Conservation (phyloP, 2,329 filamentous ascomycete species). For the Cladosporium sp. region DNA sequence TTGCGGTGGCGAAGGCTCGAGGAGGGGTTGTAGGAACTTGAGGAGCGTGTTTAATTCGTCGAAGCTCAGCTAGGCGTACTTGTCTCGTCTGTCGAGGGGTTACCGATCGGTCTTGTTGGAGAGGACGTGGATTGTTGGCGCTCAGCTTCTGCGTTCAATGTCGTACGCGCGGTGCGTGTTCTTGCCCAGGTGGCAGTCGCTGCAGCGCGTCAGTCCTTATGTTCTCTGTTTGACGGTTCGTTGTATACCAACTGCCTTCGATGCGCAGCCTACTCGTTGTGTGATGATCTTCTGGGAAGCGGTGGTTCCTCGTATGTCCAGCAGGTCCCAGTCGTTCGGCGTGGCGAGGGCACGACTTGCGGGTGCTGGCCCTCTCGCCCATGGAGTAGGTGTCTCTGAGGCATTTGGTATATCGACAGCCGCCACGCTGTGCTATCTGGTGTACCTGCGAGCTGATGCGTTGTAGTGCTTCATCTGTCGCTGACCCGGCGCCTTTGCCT, state of each 20-base stretch:
- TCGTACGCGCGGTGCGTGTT: not conserved
- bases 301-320: not conserved
- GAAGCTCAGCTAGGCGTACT: not conserved
- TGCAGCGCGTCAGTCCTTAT: not conserved
- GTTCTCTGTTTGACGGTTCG: not conserved
- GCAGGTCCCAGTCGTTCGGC: no score
- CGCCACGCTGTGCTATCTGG: not conserved
- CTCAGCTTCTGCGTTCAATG: not conserved
- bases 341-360: not conserved
- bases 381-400: not conserved
- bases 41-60: not conserved
- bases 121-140: not conserved
- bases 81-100: no score
- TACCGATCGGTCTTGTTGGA: not conserved
- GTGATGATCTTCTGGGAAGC: not conserved
- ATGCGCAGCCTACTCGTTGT: not conserved
- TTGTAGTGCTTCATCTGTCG: not conserved
- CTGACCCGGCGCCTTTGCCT: not conserved
- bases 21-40: not conserved
- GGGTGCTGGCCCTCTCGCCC: no score
- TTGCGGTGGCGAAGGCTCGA: not conserved
- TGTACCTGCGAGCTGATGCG: rapidly evolving
- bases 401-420: not conserved
- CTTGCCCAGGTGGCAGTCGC: not conserved
- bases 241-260: not conserved